phyloP scores from a whole-genome alignment of 352 stramenopile species.

The Globisporangium splendens region DNA sequence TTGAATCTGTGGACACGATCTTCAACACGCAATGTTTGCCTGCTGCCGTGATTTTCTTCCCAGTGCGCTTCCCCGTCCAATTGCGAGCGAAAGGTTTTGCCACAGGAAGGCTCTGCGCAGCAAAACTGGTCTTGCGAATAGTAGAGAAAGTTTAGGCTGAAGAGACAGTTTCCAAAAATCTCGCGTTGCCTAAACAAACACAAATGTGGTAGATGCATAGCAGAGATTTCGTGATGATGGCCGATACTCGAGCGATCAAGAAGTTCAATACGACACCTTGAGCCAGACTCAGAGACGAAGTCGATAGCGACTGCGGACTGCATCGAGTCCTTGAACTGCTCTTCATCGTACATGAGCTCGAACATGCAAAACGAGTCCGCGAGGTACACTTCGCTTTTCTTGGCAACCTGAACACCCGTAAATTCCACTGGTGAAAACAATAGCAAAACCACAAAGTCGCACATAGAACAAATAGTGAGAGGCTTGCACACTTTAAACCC shows the following conservation, averaged over 20 bases:
- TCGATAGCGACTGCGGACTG: constrained; percentile 39
- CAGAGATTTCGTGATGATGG: not conserved
- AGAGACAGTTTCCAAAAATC: constrained; percentile 35
- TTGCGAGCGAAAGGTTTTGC: constrained; percentile 27
- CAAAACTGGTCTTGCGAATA: constrained; percentile 51
- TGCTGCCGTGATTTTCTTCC: constrained; percentile 22
- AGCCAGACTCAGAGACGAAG: constrained; percentile 8
- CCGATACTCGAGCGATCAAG: too few relatives aligned
- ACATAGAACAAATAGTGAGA: too few relatives aligned
- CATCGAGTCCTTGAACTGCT: constrained; percentile 46
- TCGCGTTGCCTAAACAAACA: not conserved
- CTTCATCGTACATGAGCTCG: constrained; percentile 29
- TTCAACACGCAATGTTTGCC: not conserved
- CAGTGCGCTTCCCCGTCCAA: constrained; percentile 32
- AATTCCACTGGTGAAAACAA: constrained; percentile 35
- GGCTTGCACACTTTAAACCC: too few relatives aligned
- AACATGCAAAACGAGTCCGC: constrained; percentile 43
- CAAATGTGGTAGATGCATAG: not conserved
- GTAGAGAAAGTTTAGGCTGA: constrained; percentile 76
- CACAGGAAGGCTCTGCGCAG: constrained; percentile 35
- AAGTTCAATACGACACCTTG: not conserved
- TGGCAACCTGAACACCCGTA: constrained; percentile 26
- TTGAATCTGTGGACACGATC: constrained; percentile 21
- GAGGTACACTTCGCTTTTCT: constrained; percentile 32
- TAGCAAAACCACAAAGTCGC: not conserved